A percentile compares a stretch with the other conserved stretches of the same genome.
Evolutionary conservation across 2,329 filamentous ascomycete genomes (phyloP).

Genomic region (Magnaporthales sp.): DNA sequence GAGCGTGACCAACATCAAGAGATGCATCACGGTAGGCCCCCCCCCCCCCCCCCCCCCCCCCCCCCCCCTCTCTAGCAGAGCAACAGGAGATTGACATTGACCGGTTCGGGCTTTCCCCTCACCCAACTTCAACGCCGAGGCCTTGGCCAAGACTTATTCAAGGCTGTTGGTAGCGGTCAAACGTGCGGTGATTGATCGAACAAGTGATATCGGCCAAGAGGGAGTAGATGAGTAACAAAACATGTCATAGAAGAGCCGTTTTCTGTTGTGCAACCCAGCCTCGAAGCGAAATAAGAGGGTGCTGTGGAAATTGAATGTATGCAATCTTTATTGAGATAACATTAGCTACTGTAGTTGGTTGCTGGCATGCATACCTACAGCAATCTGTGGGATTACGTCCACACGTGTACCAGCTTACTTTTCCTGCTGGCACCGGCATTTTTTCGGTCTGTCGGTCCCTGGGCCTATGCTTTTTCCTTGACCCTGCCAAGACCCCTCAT

Average conservation of each 20-base stretch:
- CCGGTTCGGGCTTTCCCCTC: not conserved
- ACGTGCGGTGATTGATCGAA: not conserved
- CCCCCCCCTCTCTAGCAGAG: no score
- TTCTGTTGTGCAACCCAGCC: not conserved
- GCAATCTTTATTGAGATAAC: not conserved
- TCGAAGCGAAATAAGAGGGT: not conserved
- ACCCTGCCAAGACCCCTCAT: no score
- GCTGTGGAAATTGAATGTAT: not conserved
- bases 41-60: no score
- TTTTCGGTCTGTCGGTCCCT: no score
- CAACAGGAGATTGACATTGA: not conserved
- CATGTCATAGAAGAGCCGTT: not conserved
- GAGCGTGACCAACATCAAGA: not conserved
- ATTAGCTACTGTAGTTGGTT: not conserved
- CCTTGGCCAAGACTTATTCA: not conserved
- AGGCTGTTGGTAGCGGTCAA: not conserved
- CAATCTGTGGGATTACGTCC: no score
- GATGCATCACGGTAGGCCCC: not conserved
- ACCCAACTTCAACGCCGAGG: not conserved
- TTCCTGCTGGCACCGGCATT: no score
- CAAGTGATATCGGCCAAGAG: not conserved
- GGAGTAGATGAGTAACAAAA: not conserved
- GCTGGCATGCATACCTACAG: no score
- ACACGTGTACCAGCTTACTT: no score
- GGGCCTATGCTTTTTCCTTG: no score